A percentile compares a stretch with the other conserved stretches of the same genome.
phyloP scores from a whole-genome alignment of 2,329 filamentous ascomycete genomes.

The Fusarium tanahbumbuense region DNA sequence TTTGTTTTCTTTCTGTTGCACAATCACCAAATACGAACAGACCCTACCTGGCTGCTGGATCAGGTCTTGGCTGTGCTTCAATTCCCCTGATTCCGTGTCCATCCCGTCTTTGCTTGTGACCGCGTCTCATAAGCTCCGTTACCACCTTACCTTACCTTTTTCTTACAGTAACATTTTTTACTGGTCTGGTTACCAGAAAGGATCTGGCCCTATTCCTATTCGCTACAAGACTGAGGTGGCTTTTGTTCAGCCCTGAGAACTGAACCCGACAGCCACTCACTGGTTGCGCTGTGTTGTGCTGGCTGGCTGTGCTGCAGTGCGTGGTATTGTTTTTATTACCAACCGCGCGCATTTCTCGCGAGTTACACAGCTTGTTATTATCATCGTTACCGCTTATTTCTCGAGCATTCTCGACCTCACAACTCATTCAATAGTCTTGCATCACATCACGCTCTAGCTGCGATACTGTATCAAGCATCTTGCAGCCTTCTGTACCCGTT shows the following conservation, averaged over 20 bases:
- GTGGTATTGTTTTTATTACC: constrained; percentile 18
- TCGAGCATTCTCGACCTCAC: not conserved
- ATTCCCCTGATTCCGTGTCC: constrained; percentile 32
- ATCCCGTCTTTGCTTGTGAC: constrained; percentile 34
- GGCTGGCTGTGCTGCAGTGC: constrained; percentile 16
- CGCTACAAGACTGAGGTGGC: constrained; percentile 17
- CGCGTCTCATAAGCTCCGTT: constrained; percentile 35
- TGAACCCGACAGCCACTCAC: constrained; percentile 22
- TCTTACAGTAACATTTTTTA: constrained; percentile 16
- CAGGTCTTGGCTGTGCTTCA: constrained; percentile 38
- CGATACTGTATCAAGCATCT: constrained; percentile 10
- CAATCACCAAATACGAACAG: constrained; percentile 12
- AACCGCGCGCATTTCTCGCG: constrained; percentile 27
- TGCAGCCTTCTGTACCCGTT: constrained; percentile 9
- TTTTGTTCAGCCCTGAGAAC: constrained; percentile 14
- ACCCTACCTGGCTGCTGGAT: constrained; percentile 38
- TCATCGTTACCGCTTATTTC: not conserved
- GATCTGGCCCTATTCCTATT: constrained; percentile 5
- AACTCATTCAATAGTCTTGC: constrained; percentile 9
- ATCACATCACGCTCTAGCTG: constrained; percentile 8
- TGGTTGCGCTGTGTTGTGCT: constrained; percentile 15
- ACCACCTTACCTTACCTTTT: constrained; percentile 6
- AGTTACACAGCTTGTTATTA: constrained; percentile 12
- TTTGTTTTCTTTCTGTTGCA: constrained; percentile 14
- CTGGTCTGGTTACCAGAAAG: constrained; percentile 28